Conservation (phyloP, 2,329 filamentous ascomycete genomes). For the Aotearoamyces nothofagi region DNA sequence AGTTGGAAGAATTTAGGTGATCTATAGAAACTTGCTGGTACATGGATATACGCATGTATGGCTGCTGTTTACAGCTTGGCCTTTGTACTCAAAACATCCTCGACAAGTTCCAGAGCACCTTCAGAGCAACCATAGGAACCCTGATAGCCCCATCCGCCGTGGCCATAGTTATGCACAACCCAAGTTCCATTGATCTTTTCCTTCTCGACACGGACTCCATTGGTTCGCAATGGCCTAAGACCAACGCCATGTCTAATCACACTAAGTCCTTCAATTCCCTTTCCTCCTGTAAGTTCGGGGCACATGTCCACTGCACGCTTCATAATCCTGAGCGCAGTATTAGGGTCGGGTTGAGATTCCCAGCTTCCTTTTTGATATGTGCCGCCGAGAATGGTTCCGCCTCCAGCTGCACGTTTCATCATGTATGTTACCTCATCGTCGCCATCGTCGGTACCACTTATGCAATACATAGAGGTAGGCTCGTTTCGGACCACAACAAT, state of each 20-base stretch:
- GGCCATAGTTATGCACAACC: constrained; percentile 47
- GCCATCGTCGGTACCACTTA: constrained; percentile 49
- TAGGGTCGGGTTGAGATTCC: constrained; percentile 47
- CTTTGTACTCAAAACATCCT: constrained; percentile 28
- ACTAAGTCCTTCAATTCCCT: constrained; percentile 46
- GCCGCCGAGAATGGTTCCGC: constrained; percentile 53
- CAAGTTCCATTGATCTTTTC: constrained; percentile 38
- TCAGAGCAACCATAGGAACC: constrained; percentile 55
- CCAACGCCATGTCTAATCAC: constrained; percentile 55
- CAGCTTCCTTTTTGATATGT: constrained; percentile 49
- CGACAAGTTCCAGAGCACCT: constrained; percentile 49
- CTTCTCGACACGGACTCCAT: constrained; percentile 45
- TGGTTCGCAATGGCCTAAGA: constrained; percentile 43
- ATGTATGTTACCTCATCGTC: constrained; percentile 49
- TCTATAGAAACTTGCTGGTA: no score
- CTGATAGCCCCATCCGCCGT: constrained; percentile 48
- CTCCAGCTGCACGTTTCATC: constrained; percentile 51
- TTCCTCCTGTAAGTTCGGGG: constrained; percentile 35
- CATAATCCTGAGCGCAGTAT: constrained; percentile 52
- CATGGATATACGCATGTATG: no score
- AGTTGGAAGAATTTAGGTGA: no score
- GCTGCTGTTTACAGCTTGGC: no score
- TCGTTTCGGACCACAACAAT: constrained; percentile 53
- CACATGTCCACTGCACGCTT: constrained; percentile 42
- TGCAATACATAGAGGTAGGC: constrained; percentile 40